Percentiles rank a stretch among this genome's conserved stretches.
These are phyloP conservation scores for Rhizopogon vinicolor DNA, from an alignment of 768 basidiomycete genomes.

Conservation along the genomic window DNA sequence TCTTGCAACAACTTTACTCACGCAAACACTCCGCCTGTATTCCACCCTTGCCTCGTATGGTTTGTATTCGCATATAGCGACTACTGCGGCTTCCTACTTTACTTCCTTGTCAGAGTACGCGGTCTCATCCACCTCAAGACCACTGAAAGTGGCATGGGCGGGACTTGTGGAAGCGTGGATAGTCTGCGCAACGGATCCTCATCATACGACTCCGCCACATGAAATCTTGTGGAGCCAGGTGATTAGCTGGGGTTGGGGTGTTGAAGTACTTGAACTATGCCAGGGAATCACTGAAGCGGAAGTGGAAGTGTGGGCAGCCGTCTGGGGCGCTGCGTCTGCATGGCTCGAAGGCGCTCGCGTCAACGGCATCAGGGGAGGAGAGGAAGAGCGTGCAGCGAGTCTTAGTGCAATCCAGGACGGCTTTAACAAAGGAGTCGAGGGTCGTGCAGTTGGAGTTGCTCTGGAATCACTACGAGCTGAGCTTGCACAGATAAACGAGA, in stretches of 20 bases:
- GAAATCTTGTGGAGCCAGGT: conserved; percentile 90
- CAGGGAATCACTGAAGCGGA: conserved; percentile 27
- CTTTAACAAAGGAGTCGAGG: conserved; percentile 37
- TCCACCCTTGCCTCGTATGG: conserved; percentile 71
- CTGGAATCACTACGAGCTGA: conserved; percentile 29
- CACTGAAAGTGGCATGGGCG: conserved; percentile 48
- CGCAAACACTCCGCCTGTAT: conserved; percentile 60
- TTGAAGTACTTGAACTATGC: conserved; percentile 44
- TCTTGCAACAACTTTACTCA: conserved; percentile 44
- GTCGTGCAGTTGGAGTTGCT: conserved; percentile 30
- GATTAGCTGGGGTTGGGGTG: conserved; percentile 70
- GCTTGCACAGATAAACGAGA: conserved; percentile 9
- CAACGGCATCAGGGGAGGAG: conserved; percentile 66
- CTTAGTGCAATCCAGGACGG: conserved; percentile 31
- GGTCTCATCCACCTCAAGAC: conserved; percentile 23
- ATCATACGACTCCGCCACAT: conserved; percentile 80
- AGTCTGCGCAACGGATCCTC: conserved; percentile 85
- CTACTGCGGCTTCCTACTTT: conserved; percentile 57
- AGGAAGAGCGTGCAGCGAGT: conserved; percentile 47
- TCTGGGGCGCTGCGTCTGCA: conserved; percentile 42
- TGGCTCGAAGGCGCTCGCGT: conserved; percentile 78
- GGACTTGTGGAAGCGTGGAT: conserved; percentile 68
- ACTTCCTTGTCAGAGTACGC: conserved; percentile 44
- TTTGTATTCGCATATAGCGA: conserved; percentile 62
- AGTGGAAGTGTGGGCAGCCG: conserved; percentile 26